Base-by-base conservation (phyloP, 306 rosid genomes). In the Dicorynia guianensis region DNA sequence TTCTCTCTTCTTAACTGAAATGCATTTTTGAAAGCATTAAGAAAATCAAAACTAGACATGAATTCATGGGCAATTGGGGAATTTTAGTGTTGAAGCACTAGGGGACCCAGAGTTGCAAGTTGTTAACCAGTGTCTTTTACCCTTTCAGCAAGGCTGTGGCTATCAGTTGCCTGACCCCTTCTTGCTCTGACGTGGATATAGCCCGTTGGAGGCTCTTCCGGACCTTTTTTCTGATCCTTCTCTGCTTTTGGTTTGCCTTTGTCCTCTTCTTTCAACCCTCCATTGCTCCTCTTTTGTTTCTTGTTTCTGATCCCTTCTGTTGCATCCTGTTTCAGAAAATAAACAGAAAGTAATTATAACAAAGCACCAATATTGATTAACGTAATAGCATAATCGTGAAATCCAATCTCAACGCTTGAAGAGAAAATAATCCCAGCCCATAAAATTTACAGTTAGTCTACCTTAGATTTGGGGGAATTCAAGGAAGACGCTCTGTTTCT, bases 111-210 rank as follows among this genome's bases (percentile, higher is more conserved):
- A 62, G 72, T 77, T 77, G 11, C 44, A 38, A 59, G 62, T 77
- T 46, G 73, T 69, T 62, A 43, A 55, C 48, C 20, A 48, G 8
- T 47, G 62, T 9, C 18, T 15, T 12, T 49, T 87, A 94, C 98
- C 97, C 98, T 94, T 71, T 94, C 98, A 19, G 98, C 97, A 56
- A 94, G 96, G 96, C 98, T 94, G 87, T 92, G 98, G 87, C 96
- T 94, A 74, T 94, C 98, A 7, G 98, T 94, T 11, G 97, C 98
- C 71, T 92, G 92, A 60, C 98, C 98, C 82, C 98, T 92, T 79
- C 97, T 86, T 57, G 97, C 98, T 85, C 98, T 87, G 77, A 94
- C 97, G 73, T 90, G 98, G 83, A 94, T 90, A 81, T 89, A 92
- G 11, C 88, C 95, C 11, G 86, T 81, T 72, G 96, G 93, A 52